Base-by-base conservation (phyloP, 257 asterid species). In the Voacanga thouarsii region DNA sequence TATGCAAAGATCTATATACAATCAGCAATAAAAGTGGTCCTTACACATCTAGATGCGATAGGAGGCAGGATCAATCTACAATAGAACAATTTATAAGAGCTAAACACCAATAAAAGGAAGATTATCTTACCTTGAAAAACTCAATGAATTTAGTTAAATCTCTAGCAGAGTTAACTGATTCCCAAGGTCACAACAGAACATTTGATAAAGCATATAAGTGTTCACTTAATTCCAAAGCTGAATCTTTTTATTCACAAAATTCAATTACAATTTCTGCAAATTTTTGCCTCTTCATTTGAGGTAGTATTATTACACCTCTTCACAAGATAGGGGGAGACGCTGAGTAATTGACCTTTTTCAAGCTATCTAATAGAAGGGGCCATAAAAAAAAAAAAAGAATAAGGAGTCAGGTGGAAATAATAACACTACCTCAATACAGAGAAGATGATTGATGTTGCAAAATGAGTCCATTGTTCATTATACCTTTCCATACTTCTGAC, bases 401-500 rank as follows among this genome's bases (percentile, higher is more conserved):
- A 63, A 59, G 18, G 24, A 66, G n/a, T 67, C 28, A 75, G 76
- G 69, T 57, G 14, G 74, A 56, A 70, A 72, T 21, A 49, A 64
- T n/a, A 56, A 56, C 53, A 51, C 39, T 39, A 77, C 39, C 43
- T 77, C 78, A 37, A 71, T 26, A 64, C 28, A n/a, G n/a, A n/a
- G n/a, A n/a, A n/a, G n/a, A n/a, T n/a, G n/a, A n/a, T n/a, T n/a
- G n/a, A n/a, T n/a, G n/a, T n/a, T n/a, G n/a, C n/a, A n/a, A n/a
- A n/a, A n/a, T n/a, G 59, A 53, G 11, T 53, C 15, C 15, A 18
- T 11, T 11, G 18, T 53, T 53, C 15, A 23, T 84, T 86, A 63
- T 41, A 92, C 97, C 97, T 94, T 94, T 67, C 97, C 98, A 72
- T 94, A 94, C 87, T 92, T 94, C 79, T 94, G 97, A 83, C 98